A percentile compares a stretch with the other conserved stretches of the same genome.
These are phyloP conservation scores for Dictyostelium brefeldianum DNA, from an alignment of 78 protist genomes.

Conservation along the genomic window DNA sequence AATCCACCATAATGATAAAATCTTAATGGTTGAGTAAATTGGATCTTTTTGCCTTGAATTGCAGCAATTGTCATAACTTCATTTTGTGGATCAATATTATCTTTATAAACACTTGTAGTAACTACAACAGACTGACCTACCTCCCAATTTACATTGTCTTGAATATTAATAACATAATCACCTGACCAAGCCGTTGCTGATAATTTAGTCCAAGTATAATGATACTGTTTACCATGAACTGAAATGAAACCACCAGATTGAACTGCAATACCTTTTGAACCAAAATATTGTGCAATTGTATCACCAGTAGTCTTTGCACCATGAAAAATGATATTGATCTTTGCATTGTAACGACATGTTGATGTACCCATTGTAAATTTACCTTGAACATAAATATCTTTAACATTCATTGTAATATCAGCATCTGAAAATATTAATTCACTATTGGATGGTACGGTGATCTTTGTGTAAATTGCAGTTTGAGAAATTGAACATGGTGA, in stretches of 20 bases:
- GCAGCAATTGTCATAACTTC: slow-evolving; percentile 79
- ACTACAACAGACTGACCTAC: slow-evolving; percentile 81
- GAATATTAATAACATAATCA: too few species aligned
- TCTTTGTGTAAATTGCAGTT: slow-evolving; percentile 19
- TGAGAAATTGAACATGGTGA: slow-evolving; percentile 60
- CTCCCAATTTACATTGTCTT: slow-evolving; percentile 82
- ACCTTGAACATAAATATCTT: slow-evolving; percentile 57
- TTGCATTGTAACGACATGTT: too few species aligned
- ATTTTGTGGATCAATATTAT: slow-evolving; percentile 63
- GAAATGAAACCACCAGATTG: too few species aligned
- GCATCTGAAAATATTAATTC: slow-evolving; percentile 49
- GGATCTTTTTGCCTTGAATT: slow-evolving; percentile 24
- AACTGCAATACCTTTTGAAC: too few species aligned
- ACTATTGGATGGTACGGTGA: slow-evolving; percentile 41
- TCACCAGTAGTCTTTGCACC: too few species aligned
- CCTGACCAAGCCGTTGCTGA: too few species aligned
- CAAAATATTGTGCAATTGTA: too few species aligned
- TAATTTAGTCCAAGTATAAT: too few species aligned
- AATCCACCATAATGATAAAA: slow-evolving; percentile 72
- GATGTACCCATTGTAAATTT: slow-evolving; percentile 41
- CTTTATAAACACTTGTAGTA: slow-evolving; percentile 70
- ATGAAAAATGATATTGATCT: too few species aligned
- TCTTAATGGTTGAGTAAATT: slow-evolving; percentile 47
- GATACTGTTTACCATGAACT: too few species aligned
- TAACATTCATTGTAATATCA: slow-evolving; percentile 22